A percentile compares a stretch with the other conserved stretches of the same genome.
Conservation (phyloP, 1,284 basidiomycete genomes). For the Apiotrichum montevideense region DNA sequence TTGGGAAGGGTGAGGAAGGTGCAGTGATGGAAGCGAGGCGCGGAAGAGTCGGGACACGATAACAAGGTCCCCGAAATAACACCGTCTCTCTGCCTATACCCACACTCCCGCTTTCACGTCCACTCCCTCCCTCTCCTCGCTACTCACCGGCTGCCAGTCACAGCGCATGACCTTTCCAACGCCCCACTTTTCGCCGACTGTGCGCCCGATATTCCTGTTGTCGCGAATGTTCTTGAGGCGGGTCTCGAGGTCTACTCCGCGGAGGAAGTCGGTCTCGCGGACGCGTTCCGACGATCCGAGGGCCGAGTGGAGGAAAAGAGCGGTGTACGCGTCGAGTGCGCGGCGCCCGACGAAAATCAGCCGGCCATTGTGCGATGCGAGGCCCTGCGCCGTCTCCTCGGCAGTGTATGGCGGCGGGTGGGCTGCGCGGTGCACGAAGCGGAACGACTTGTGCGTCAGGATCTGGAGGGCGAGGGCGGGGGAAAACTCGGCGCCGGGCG, state of each 20-base stretch:
- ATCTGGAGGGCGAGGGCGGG: conserved; percentile 41
- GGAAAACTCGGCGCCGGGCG: conserved; percentile 33
- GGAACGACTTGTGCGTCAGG: conserved; percentile 46
- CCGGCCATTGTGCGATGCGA: conserved; percentile 36
- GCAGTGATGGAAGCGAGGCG: no score
- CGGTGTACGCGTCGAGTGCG: conserved; percentile 36
- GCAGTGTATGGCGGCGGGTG: conserved; percentile 15
- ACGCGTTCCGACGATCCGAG: conserved; percentile 4
- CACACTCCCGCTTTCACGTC: conserved; percentile 6
- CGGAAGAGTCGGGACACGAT: no score
- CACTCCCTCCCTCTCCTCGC: neutral
- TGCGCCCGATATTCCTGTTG: conserved; percentile 35
- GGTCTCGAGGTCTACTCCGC: conserved; percentile 20
- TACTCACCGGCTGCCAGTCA: conserved; percentile 40
- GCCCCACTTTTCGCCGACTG: conserved; percentile 36
- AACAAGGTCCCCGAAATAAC: no score
- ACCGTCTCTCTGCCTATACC: no score
- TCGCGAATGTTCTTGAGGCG: conserved; percentile 35
- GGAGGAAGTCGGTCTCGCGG: conserved; percentile 4
- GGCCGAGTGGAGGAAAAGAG: conserved; percentile 41
- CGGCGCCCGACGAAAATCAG: conserved; percentile 43
- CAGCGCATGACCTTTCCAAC: conserved; percentile 39
- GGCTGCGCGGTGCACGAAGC: conserved; percentile 32
- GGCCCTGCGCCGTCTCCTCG: conserved; percentile 10
- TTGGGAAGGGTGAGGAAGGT: no score